Evolutionary conservation across 345 rosid species (phyloP).

Genomic region (Acer negundo): DNA sequence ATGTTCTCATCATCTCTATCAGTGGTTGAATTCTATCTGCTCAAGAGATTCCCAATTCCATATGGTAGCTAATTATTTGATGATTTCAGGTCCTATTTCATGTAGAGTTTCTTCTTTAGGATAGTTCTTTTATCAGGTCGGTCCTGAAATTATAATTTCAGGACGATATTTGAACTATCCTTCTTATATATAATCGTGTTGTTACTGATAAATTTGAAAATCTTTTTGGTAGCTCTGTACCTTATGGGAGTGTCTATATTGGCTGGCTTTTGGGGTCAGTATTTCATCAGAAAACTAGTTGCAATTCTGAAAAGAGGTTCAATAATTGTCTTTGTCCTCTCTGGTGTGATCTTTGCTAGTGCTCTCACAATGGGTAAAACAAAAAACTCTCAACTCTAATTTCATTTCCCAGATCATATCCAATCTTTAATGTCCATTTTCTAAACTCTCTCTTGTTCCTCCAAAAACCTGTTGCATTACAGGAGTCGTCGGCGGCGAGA

Average conservation of each 20-base stretch:
- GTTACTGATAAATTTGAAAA: not conserved
- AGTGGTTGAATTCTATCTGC: constrained; percentile 91
- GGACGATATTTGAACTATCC: no score
- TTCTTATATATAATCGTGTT: not conserved
- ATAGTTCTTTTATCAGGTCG: no score
- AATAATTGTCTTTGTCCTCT: constrained; percentile 70
- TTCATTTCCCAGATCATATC: not conserved
- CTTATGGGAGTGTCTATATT: constrained; percentile 59
- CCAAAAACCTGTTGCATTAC: constrained; percentile 17
- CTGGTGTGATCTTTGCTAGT: constrained; percentile 80
- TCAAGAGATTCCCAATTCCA: constrained; percentile 92
- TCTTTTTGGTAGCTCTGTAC: constrained; percentile 56
- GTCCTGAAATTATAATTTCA: no score
- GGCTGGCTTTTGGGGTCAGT: constrained; percentile 96
- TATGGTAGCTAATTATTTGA: constrained; percentile 45
- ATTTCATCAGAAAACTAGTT: constrained; percentile 61
- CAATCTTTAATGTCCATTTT: not conserved
- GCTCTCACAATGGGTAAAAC: constrained; percentile 77
- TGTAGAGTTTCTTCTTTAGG: not conserved
- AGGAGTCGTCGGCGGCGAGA: constrained; percentile 70
- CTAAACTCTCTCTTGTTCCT: not conserved
- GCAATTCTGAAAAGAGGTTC: constrained; percentile 63
- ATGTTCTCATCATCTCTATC: constrained; percentile 96
- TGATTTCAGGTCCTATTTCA: not conserved
- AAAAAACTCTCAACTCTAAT: not conserved